A percentile compares a stretch with the other conserved stretches of the same genome.
Conservation (phyloP, 1,284 basidiomycete genomes). For the Polyporus tsugae region DNA sequence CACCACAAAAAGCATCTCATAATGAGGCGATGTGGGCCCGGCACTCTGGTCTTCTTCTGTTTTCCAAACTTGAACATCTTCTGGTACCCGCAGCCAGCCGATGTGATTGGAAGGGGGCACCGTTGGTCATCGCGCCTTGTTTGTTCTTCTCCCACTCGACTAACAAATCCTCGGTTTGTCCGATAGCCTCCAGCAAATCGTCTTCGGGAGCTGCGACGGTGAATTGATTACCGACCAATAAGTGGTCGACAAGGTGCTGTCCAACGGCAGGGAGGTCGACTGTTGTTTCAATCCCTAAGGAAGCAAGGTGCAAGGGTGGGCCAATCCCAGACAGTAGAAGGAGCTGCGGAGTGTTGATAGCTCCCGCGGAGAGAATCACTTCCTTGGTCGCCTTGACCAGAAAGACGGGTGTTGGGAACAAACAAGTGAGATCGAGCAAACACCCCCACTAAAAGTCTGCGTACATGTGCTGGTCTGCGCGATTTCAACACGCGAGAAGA, state of each 20-base stretch:
- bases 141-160: slow-evolving; percentile 39
- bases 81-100: slow-evolving; percentile 33
- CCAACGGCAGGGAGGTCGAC: slow-evolving; percentile 34
- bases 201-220: slow-evolving; percentile 40
- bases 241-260: slow-evolving; percentile 43
- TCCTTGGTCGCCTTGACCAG: slow-evolving; percentile 34
- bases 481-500: slow-evolving; percentile 46
- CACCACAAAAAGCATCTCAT: slow-evolving; percentile 24
- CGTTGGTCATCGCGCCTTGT: slow-evolving; percentile 29
- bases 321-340: slow-evolving; percentile 40
- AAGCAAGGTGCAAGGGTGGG: slow-evolving; percentile 24
- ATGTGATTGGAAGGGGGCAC: slow-evolving; percentile 28
- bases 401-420: neutral
- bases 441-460: neutral
- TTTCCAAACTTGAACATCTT: slow-evolving; percentile 14
- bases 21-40: slow-evolving; percentile 35
- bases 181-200: slow-evolving; percentile 36
- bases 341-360: slow-evolving; percentile 37
- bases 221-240: slow-evolving; percentile 40
- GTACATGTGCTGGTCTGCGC: slow-evolving; percentile 35
- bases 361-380: slow-evolving; percentile 40
- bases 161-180: slow-evolving; percentile 27
- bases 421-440: neutral
- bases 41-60: slow-evolving; percentile 32
- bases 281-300: slow-evolving; percentile 27